phyloP scores from a whole-genome alignment of 495 filamentous ascomycete species.

The Poronia punctata region DNA sequence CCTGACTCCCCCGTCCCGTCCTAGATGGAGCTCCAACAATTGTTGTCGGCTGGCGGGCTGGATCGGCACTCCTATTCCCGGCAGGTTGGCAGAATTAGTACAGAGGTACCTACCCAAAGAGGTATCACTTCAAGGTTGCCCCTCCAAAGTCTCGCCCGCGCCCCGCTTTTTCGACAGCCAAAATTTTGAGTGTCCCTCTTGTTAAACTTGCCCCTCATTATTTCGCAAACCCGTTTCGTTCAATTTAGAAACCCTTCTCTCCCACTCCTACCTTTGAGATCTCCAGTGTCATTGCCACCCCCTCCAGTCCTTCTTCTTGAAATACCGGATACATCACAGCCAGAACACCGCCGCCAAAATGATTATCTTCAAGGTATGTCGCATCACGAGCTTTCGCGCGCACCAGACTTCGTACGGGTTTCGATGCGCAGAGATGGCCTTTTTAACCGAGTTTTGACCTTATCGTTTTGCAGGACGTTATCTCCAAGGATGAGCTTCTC shows the following conservation, averaged over 20 bases:
- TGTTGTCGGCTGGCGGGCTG: too few species aligned
- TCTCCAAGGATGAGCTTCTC: constrained; percentile 85
- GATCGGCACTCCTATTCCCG: too few species aligned
- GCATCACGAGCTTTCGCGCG: background rate
- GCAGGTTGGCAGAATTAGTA: too few species aligned
- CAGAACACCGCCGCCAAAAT: constrained; percentile 49
- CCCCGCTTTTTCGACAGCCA: constrained; percentile 33
- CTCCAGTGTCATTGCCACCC: constrained; percentile 9
- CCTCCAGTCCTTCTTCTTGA: constrained; percentile 15
- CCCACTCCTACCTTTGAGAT: constrained; percentile 10
- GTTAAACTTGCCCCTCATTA: constrained; percentile 28
- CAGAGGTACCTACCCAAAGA: background rate
- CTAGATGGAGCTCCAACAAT: too few species aligned
- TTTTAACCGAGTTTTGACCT: too few species aligned
- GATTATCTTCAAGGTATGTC: constrained; percentile 78
- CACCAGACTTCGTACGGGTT: constrained; percentile 14
- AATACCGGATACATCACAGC: constrained; percentile 2
- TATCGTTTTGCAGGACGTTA: constrained; percentile 58
- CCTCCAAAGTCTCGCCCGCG: constrained; percentile 26
- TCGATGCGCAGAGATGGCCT: too few species aligned
- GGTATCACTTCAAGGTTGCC: constrained; percentile 11
- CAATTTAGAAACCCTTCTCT: constrained; percentile 19
- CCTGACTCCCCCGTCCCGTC: too few species aligned
- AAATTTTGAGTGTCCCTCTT: constrained; percentile 25
- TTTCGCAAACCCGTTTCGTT: constrained; percentile 27